Conservation (phyloP, 108 stramenopile genomes). For the Discostella pseudostelligera region DNA sequence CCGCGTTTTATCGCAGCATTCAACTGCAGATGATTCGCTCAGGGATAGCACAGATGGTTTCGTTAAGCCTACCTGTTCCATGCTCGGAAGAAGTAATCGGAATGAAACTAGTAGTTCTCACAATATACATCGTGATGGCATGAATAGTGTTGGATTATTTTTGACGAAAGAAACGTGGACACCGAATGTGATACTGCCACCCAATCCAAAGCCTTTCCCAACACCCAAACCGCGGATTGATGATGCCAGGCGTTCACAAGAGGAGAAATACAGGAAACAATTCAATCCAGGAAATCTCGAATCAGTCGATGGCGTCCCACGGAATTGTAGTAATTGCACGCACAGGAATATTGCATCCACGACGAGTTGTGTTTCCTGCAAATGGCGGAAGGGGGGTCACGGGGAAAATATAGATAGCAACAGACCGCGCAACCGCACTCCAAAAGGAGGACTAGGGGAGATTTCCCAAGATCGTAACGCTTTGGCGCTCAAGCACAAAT, state of each 20-base stretch:
- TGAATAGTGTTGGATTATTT: slow-evolving; percentile 19
- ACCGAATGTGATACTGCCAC: slow-evolving; percentile 67
- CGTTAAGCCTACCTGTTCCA: slow-evolving; percentile 55
- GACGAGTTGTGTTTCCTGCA: slow-evolving; percentile 11
- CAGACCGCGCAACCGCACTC: slow-evolving; percentile 16
- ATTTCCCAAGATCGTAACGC: slow-evolving; percentile 18
- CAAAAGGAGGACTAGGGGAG: slow-evolving; percentile 10
- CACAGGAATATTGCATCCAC: slow-evolving; percentile 10
- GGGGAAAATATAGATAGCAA: slow-evolving; percentile 6
- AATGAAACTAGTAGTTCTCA: slow-evolving; percentile 51
- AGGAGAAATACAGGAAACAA: no score
- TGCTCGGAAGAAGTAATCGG: slow-evolving; percentile 59
- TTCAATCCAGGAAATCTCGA: slow-evolving; percentile 10
- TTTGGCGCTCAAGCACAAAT: slow-evolving; percentile 51
- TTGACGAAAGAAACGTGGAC: slow-evolving; percentile 65
- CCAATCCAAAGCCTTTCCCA: slow-evolving; percentile 43
- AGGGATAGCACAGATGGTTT: slow-evolving; percentile 21
- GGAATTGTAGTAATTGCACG: slow-evolving; percentile 13
- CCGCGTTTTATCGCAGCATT: slow-evolving; percentile 7
- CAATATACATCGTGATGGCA: slow-evolving; percentile 43
- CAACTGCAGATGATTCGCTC: slow-evolving; percentile 14
- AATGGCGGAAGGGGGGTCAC: slow-evolving; percentile 11
- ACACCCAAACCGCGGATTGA: slow-evolving; percentile 13
- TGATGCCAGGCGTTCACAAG: no score
- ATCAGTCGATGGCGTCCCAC: neutral